Evolutionary conservation across 2,329 filamentous ascomycete species (phyloP).

Genomic region (Curvularia spicifera): DNA sequence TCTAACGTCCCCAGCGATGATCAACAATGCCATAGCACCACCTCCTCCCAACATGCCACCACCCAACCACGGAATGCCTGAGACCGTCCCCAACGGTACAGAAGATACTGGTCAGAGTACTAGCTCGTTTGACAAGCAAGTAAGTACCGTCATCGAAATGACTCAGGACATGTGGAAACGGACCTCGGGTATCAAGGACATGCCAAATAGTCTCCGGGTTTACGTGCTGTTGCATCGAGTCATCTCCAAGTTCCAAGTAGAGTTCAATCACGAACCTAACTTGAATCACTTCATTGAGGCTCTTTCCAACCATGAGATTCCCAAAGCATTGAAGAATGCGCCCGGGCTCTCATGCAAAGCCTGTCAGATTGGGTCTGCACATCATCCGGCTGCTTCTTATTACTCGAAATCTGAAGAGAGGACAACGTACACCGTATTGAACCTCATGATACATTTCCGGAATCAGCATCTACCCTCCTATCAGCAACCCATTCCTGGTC

Average conservation of each 20-base stretch:
- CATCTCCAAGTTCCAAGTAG: slow-evolving; percentile 62
- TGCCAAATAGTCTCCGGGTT: slow-evolving; percentile 68
- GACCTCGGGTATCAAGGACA: slow-evolving; percentile 64
- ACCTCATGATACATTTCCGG: slow-evolving; percentile 66
- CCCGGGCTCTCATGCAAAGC: slow-evolving; percentile 54
- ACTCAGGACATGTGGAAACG: slow-evolving; percentile 69
- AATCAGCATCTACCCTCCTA: slow-evolving; percentile 59
- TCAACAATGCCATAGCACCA: slow-evolving; percentile 35
- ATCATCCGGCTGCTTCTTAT: slow-evolving; percentile 37
- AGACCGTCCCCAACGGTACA: slow-evolving; percentile 22
- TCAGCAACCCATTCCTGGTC: slow-evolving; percentile 28
- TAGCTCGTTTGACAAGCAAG: slow-evolving; percentile 49
- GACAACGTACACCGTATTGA: slow-evolving; percentile 56
- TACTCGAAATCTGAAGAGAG: slow-evolving; percentile 49
- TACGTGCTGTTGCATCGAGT: slow-evolving; percentile 69
- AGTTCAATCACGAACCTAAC: slow-evolving; percentile 64
- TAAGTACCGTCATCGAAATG: slow-evolving; percentile 53
- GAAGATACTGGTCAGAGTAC: slow-evolving; percentile 41
- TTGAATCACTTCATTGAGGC: slow-evolving; percentile 62
- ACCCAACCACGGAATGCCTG: slow-evolving; percentile 26
- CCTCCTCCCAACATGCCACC: slow-evolving; percentile 33
- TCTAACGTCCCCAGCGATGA: slow-evolving; percentile 42
- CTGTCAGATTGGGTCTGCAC: slow-evolving; percentile 43
- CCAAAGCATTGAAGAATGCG: slow-evolving; percentile 53
- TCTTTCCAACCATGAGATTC: slow-evolving; percentile 50